These are phyloP conservation scores for Pyrus bretschneideri DNA, from an alignment of 306 rosid species.

Conservation along the genomic window DNA sequence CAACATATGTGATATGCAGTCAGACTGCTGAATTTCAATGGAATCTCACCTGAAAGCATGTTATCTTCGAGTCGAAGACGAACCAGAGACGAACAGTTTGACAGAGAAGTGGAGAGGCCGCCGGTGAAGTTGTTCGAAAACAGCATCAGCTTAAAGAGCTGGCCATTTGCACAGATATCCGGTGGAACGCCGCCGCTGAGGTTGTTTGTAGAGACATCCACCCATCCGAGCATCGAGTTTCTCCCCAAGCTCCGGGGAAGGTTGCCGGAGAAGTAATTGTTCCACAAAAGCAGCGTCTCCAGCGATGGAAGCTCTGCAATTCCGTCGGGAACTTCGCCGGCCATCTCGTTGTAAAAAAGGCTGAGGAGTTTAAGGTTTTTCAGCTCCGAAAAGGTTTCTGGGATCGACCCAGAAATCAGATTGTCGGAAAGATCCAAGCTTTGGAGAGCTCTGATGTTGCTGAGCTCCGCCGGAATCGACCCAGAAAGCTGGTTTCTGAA, in stretches of 20 bases:
- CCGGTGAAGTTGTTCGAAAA: conserved; percentile 76
- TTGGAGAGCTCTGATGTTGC: conserved; percentile 38
- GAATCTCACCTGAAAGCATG: conserved; percentile 56
- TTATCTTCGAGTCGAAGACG: conserved; percentile 89
- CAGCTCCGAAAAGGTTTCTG: conserved; percentile 61
- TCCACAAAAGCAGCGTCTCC: conserved; percentile 84
- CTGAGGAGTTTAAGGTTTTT: conserved; percentile 65
- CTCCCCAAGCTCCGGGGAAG: conserved; percentile 72
- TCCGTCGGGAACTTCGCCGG: conserved; percentile 59
- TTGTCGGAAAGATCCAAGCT: conserved; percentile 86
- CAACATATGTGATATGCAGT: conserved; percentile 58
- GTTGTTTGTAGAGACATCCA: conserved; percentile 73
- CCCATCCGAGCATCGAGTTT: conserved; percentile 70
- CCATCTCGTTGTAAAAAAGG: conserved; percentile 79
- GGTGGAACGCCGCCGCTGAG: conserved; percentile 65
- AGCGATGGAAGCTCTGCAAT: conserved; percentile 73
- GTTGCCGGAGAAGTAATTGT: conserved; percentile 58
- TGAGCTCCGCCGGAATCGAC: conserved; percentile 54
- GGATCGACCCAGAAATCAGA: conserved; percentile 68
- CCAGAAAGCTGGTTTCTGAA: conserved; percentile 76
- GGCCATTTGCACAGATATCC: conserved; percentile 53
- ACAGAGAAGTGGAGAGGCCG: conserved; percentile 45
- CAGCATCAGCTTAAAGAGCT: conserved; percentile 58
- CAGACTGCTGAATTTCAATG: conserved; percentile 54
- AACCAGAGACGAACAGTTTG: conserved; percentile 78